These are phyloP conservation scores for Letharia columbiana DNA, from an alignment of 495 filamentous ascomycete species.

Conservation along the genomic window DNA sequence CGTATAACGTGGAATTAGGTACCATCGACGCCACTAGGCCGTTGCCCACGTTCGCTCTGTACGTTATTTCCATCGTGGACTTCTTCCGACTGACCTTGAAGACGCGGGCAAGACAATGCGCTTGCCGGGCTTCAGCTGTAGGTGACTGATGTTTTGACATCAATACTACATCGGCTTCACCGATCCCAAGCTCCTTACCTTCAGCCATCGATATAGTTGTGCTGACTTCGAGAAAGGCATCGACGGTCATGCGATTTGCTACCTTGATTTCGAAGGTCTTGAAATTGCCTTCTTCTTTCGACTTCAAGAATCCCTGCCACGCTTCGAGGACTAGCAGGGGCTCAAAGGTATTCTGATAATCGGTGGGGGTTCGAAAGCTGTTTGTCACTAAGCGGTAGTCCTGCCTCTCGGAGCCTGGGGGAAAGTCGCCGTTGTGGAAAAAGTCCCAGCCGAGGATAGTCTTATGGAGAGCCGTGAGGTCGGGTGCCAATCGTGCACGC, in stretches of 20 bases:
- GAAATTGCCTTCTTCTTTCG: slow-evolving; percentile 73
- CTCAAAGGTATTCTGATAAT: slow-evolving; percentile 84
- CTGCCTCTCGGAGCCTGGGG: slow-evolving; percentile 57
- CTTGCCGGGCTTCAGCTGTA: slow-evolving; percentile 48
- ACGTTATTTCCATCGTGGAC: slow-evolving; percentile 71
- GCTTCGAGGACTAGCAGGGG: slow-evolving; percentile 88
- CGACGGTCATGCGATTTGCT: slow-evolving; percentile 75
- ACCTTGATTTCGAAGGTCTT: slow-evolving; percentile 78
- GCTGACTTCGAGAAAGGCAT: slow-evolving; percentile 86
- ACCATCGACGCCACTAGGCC: slow-evolving; percentile 43
- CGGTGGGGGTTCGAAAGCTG: slow-evolving; percentile 60
- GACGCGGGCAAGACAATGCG: slow-evolving; percentile 81
- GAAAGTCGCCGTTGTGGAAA: slow-evolving; percentile 76
- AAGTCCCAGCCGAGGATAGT: slow-evolving; percentile 88
- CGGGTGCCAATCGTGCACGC: slow-evolving; percentile 83
- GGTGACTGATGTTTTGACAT: slow-evolving; percentile 66
- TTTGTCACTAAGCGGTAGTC: slow-evolving; percentile 68
- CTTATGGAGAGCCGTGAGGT: slow-evolving; percentile 76
- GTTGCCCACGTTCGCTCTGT: slow-evolving; percentile 60
- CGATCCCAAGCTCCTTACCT: slow-evolving; percentile 60
- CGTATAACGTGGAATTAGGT: slow-evolving; percentile 57
- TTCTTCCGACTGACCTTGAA: slow-evolving; percentile 71
- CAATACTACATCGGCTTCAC: slow-evolving; percentile 83
- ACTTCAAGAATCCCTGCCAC: slow-evolving; percentile 87
- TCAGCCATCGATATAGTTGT: slow-evolving; percentile 61